Evolutionary conservation across 2,329 filamentous ascomycete species (phyloP).

Genomic region (Drechslerella dactyloides): DNA sequence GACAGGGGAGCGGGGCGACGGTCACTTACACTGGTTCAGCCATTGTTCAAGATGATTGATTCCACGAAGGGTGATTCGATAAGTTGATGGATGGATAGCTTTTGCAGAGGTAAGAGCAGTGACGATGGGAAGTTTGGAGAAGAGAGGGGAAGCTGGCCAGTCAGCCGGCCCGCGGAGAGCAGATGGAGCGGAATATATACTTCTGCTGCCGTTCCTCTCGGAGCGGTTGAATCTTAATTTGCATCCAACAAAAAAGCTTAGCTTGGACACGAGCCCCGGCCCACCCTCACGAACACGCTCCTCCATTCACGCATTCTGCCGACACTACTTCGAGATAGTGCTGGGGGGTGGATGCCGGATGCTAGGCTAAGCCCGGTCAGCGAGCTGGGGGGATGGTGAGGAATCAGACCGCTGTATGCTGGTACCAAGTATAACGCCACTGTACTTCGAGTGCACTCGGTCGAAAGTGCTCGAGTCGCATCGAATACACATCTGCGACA

Average conservation of each 20-base stretch:
- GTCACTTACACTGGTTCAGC: constrained; percentile 67
- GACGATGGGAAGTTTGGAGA: background rate
- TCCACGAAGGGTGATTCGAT: background rate
- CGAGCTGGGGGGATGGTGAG: background rate
- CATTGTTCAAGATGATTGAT: constrained; percentile 53
- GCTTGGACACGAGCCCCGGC: constrained; percentile 5
- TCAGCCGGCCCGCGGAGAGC: background rate
- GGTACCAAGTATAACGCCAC: background rate
- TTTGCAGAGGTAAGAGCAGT: background rate
- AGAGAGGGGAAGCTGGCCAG: background rate
- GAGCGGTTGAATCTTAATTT: constrained; percentile 5
- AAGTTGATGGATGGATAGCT: background rate
- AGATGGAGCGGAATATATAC: constrained; percentile 37
- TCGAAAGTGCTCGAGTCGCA: constrained; percentile 22
- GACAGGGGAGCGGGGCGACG: constrained; percentile 29
- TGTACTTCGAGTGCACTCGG: background rate
- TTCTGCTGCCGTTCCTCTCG: constrained; percentile 13
- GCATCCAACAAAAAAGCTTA: constrained; percentile 1
- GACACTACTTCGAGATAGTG: too few relatives aligned
- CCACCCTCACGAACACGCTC: background rate
- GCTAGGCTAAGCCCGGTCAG: background rate
- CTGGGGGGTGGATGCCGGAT: background rate
- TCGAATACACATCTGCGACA: constrained; percentile 21
- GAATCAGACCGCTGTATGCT: constrained; percentile 13
- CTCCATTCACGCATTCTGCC: background rate